Percentiles rank a stretch among this genome's conserved stretches.
Conservation (phyloP, 2,329 filamentous ascomycete species). For the Amauroascus verrucosus region DNA sequence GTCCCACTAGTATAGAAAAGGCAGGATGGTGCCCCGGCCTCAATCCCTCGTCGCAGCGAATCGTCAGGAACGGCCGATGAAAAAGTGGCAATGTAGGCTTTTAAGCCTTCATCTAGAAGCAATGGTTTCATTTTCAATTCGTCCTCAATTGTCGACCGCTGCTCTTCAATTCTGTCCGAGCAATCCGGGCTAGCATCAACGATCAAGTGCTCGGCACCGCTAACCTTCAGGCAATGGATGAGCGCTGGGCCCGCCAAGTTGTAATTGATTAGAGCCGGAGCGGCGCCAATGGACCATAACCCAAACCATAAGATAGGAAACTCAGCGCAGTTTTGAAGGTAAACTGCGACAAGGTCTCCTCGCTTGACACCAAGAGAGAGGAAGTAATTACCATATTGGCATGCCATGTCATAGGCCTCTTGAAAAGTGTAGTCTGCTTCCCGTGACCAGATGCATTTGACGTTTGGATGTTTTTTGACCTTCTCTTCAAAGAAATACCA, state of each 20-base stretch:
- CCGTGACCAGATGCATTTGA: slow-evolving; percentile 58
- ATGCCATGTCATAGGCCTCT: slow-evolving; percentile 45
- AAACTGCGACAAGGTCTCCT: slow-evolving; percentile 54
- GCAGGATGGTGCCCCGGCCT: slow-evolving; percentile 47
- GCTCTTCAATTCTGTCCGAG: slow-evolving; percentile 47
- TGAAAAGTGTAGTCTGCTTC: slow-evolving; percentile 50
- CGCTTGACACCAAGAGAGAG: slow-evolving; percentile 48
- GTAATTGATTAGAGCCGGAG: slow-evolving; percentile 62
- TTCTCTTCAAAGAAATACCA: slow-evolving; percentile 57
- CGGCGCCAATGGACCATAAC: slow-evolving; percentile 54
- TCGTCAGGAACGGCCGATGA: slow-evolving; percentile 46
- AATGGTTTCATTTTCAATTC: slow-evolving; percentile 51
- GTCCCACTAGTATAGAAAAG: slow-evolving; percentile 69
- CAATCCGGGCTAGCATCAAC: slow-evolving; percentile 49
- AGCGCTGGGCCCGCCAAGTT: slow-evolving; percentile 55
- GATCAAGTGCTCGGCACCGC: slow-evolving; percentile 46
- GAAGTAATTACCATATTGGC: slow-evolving; percentile 55
- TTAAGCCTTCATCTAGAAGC: slow-evolving; percentile 42
- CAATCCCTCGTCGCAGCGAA: slow-evolving; percentile 44
- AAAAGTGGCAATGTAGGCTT: slow-evolving; percentile 40
- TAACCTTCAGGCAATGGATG: slow-evolving; percentile 54
- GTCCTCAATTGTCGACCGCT: slow-evolving; percentile 38
- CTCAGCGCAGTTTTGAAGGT: slow-evolving; percentile 57
- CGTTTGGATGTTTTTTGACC: slow-evolving; percentile 43
- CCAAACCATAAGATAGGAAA: slow-evolving; percentile 58